Conservation (phyloP, 2,329 filamentous ascomycete genomes). For the Salinomyces thailandicus region DNA sequence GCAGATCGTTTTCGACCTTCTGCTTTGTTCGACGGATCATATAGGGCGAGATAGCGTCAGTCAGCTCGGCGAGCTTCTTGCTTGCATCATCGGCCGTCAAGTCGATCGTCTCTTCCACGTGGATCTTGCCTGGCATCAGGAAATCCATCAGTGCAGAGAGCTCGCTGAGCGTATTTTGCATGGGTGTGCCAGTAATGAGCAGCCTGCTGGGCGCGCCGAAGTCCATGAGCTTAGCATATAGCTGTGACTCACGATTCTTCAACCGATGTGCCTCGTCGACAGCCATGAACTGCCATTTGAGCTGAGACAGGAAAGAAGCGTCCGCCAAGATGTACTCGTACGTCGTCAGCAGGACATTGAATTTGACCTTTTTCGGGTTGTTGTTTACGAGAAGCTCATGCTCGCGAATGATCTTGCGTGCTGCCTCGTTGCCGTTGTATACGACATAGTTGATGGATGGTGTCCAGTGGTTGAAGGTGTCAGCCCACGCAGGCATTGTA, state of each 20-base stretch:
- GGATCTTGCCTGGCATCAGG: constrained; percentile 84
- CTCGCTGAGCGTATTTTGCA: constrained; percentile 93
- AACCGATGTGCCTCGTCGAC: constrained; percentile 94
- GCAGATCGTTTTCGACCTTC: constrained; percentile 91
- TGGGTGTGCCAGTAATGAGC: constrained; percentile 91
- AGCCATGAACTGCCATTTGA: constrained; percentile 96
- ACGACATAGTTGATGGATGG: constrained; percentile 95
- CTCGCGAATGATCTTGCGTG: constrained; percentile 78
- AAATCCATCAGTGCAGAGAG: constrained; percentile 90
- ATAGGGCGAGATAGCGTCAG: constrained; percentile 78
- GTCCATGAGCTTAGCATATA: constrained; percentile 74
- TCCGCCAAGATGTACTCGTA: constrained; percentile 94
- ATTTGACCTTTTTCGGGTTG: constrained; percentile 81
- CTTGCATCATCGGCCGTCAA: constrained; percentile 67
- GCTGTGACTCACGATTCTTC: constrained; percentile 90
- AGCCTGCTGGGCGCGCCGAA: constrained; percentile 84
- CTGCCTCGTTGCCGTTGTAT: constrained; percentile 81
- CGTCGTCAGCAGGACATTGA: constrained; percentile 94
- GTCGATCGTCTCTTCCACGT: constrained; percentile 87
- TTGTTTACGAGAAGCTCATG: constrained; percentile 81
- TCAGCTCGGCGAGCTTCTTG: constrained; percentile 75
- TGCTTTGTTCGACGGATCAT: constrained; percentile 95
- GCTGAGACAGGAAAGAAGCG: constrained; percentile 68
- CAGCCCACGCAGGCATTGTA: constrained; percentile 95
- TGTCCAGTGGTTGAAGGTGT: constrained; percentile 94